These are phyloP conservation scores for Fraxinus greggii DNA, from an alignment of 305 asterid genomes.

Conservation along the genomic window DNA sequence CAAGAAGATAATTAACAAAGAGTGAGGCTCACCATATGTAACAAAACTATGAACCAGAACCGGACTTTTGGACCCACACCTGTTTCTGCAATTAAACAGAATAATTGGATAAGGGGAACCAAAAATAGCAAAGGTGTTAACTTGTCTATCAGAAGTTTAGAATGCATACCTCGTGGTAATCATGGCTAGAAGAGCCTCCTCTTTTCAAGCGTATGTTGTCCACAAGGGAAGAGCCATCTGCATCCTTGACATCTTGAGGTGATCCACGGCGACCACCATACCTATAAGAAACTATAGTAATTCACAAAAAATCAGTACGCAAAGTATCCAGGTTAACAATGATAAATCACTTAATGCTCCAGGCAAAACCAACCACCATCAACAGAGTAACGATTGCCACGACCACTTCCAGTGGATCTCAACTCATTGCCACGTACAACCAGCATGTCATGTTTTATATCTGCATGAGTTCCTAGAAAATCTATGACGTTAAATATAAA, in stretches of 20 bases:
- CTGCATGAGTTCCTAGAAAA: conserved; percentile 52
- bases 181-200: conserved; percentile 53
- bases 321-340: conserved; percentile 10
- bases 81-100: conserved; percentile 55
- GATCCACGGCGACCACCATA: conserved; percentile 72
- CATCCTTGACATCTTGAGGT: conserved; percentile 47
- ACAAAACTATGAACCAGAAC: conserved; percentile 56
- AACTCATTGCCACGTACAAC: conserved; percentile 51
- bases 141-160: conserved; percentile 5
- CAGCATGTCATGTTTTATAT: conserved; percentile 43
- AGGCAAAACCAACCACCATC: conserved; percentile 58
- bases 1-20: neutral
- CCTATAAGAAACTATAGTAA: conserved; percentile 57
- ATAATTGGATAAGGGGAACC: conserved; percentile 9
- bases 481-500: conserved; percentile 4
- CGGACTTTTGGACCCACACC: conserved; percentile 82
- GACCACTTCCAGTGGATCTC: conserved; percentile 53
- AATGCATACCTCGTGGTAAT: conserved; percentile 53
- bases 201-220: conserved; percentile 61
- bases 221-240: conserved; percentile 49
- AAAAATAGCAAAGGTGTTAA: conserved; percentile 19
- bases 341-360: conserved; percentile 5
- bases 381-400: conserved; percentile 51
- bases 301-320: conserved; percentile 21
- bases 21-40: conserved; percentile 40